A percentile compares a stretch with the other conserved stretches of the same genome.
Conservation (phyloP, 2,329 filamentous ascomycete species). For the Colletotrichum lini region DNA sequence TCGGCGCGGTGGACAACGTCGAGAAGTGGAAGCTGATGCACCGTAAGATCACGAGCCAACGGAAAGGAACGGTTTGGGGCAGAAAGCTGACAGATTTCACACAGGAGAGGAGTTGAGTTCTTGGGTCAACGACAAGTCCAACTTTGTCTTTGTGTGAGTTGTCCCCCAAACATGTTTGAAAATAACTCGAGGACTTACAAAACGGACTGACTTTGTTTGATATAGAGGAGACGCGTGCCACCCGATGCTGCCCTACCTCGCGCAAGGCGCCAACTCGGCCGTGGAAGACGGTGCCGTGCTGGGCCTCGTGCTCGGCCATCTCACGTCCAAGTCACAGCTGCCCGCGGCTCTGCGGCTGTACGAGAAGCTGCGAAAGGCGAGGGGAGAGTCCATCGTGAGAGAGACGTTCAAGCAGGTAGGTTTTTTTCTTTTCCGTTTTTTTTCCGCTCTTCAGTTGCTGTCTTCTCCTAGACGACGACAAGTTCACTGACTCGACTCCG, state of each 20-base stretch:
- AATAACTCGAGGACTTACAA: too few species aligned
- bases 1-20: slow-evolving; percentile 68
- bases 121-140: slow-evolving; percentile 68
- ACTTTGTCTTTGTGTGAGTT: slow-evolving; percentile 63
- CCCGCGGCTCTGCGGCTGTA: slow-evolving; percentile 61
- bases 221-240: slow-evolving; percentile 72
- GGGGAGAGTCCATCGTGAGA: slow-evolving; percentile 68
- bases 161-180: not conserved
- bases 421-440: not conserved
- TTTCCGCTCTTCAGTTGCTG: not conserved
- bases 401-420: slow-evolving; percentile 66
- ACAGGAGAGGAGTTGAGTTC: slow-evolving; percentile 63
- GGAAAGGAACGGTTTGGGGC: not conserved
- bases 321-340: slow-evolving; percentile 62
- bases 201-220: too few species aligned
- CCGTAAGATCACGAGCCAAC: slow-evolving; percentile 46
- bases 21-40: slow-evolving; percentile 80
- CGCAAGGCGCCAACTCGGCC: slow-evolving; percentile 77
- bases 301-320: slow-evolving; percentile 68
- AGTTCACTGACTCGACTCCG: not conserved
- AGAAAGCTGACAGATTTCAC: slow-evolving; percentile 11
- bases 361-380: slow-evolving; percentile 61
- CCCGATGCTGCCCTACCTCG: slow-evolving; percentile 74
- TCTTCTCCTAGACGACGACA: too few species aligned
- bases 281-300: slow-evolving; percentile 79